Evolutionary conservation across 1,284 basidiomycete species (phyloP), one percentile per base, ranked within the genome.

Genomic region (Microbotryum violaceum): DNA sequence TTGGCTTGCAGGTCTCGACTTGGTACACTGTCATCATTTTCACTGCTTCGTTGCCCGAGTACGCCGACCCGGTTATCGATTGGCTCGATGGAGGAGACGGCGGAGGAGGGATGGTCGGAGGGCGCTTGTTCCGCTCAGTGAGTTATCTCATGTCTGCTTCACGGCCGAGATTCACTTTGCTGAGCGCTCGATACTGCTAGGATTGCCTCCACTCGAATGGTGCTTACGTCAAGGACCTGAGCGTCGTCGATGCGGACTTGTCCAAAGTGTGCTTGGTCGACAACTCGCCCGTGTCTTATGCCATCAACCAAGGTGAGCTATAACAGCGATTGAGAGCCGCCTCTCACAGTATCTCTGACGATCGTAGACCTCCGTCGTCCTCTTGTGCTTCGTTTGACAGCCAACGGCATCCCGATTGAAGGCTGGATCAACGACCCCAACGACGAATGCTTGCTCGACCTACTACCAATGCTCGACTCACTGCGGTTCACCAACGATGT

Each of bases 1-100:
- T 42, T 6, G 14, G 16, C 37, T 16, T 12, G 20, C 73, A 96
- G 91, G 96, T 97, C 50, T 93, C 94, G 27, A 82, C 86, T 48
- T 99, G 94, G 94, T 99, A 99, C 78, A 97, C 93, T 2, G 85
- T 99, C 58, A 93, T 99, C 59, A 90, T 99, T 67, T 99, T 94
- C 77, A 99, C 94, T 21, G 96, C 94, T 2, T 97, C 92, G 7
- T 91, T 99, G 86, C 89, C 92, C 73, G 94, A 98, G 76, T 99
- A 99, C 75, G 94, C 94, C 61, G 94, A 99, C 78, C 94, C 96
- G 0, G 94, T 99, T 31, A 98, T 99, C 70, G 96, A 99, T 77
- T 99, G 96, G 94, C 79, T 99, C 62, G 94, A 99, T 74, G 91
- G 88, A 62, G 94, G 94, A 3, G 82, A 91, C 53, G 76, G 76